A percentile compares a stretch with the other conserved stretches of the same genome.
These are phyloP conservation scores for Pelomyxa schiedti DNA, from an alignment of 78 protist genomes.

Conservation along the genomic window DNA sequence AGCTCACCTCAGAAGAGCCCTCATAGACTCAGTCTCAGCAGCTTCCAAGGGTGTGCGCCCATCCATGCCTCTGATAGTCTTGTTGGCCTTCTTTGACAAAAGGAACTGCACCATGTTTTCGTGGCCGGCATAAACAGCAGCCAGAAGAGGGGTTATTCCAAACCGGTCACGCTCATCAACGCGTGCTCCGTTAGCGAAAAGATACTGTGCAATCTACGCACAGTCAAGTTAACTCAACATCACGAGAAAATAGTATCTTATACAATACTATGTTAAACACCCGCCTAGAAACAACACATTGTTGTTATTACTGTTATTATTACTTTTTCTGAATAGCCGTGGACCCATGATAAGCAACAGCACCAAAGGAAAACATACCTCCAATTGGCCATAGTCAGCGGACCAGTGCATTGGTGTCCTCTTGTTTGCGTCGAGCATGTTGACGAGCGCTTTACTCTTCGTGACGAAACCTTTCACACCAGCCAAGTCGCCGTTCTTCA, in stretches of 20 bases:
- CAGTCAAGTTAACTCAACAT: not conserved
- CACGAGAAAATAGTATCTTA: conserved; percentile 23
- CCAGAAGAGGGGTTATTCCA: conserved; percentile 41
- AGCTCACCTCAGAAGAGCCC: not conserved
- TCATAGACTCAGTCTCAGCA: conserved; percentile 10
- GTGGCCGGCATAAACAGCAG: conserved; percentile 33
- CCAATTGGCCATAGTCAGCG: conserved; percentile 23
- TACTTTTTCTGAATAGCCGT: not conserved
- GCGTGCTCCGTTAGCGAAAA: not conserved
- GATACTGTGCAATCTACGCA: not conserved
- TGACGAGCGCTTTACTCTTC: not conserved
- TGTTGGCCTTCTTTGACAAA: conserved; percentile 9
- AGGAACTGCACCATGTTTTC: conserved; percentile 6
- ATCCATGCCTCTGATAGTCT: conserved; percentile 18
- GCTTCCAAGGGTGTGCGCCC: conserved; percentile 25
- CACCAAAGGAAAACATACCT: too few relatives aligned
- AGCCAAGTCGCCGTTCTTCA: conserved; percentile 29
- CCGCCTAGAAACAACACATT: not conserved
- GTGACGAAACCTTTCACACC: not conserved
- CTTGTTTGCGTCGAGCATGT: conserved; percentile 7
- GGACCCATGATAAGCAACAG: too few relatives aligned
- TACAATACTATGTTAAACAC: conserved; percentile 3
- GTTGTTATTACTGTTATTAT: not conserved
- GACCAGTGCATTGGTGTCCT: conserved; percentile 35
- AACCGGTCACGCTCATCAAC: conserved; percentile 6